Base-by-base conservation (phyloP, 352 stramenopile species). In the Phytopythium montanum region DNA sequence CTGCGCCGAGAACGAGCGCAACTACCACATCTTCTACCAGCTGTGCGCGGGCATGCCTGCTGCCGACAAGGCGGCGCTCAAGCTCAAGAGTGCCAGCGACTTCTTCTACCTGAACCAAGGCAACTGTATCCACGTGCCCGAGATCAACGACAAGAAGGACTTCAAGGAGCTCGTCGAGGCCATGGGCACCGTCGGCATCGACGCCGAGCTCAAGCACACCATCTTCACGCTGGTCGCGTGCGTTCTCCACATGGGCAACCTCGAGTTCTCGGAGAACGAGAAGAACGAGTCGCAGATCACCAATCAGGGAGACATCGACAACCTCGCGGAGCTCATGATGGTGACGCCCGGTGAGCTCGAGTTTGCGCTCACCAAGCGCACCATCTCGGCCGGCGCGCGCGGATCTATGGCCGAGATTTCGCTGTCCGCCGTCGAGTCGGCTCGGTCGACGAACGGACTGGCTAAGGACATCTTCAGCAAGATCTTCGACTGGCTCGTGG, bases 21-120 rank as follows among this genome's bases (percentile, higher is more conserved):
- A 99, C 73, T 99, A 99, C 79, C 97, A 99, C 73, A 97, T 99
- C 38, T 99, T 99, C 69, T 99, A 99, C 73, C 90, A 99, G 71
- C 68, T 99, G 18, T 95, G 96, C 64, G 83, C 87, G 0, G 94
- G 89, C 38, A 75, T 95, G 66, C 54, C 80, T 0, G 53, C 75
- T 1, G 78, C 79, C 2, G 78, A 94, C 7, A 92, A 92, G 64
- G 79, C 71, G n/a, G 54, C 61, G 45, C 78, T 96, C 21, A 87
- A 93, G 54, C 66, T 98, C 44, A 90, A 90, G 67, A 89, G 81
- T 50, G 88, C 91, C 8, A 84, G 83, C 60, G 87, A 97, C 48
- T 98, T 97, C 72, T 71, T 81, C 65, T 98, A 98, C 65, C 65
- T 98, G 33, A 98, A 98, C 75, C 94, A 98, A 67, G 88, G 83